Evolutionary conservation across 148 eudicot genomes (phyloP).

Genomic region (Cornus suecica): DNA sequence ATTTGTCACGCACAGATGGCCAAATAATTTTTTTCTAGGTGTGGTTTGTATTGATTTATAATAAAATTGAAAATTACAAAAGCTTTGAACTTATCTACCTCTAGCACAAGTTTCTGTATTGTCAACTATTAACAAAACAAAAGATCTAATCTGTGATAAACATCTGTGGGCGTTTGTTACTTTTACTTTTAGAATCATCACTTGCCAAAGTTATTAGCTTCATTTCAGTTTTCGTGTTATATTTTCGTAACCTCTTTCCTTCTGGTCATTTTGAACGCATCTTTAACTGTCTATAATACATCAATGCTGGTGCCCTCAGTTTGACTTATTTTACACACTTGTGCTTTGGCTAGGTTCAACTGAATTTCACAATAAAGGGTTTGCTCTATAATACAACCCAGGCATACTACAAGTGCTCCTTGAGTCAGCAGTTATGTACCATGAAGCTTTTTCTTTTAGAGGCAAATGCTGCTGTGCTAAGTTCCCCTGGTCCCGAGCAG

Average conservation of each 20-base stretch:
- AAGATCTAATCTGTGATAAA: background rate
- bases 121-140: no score
- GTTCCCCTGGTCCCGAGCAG: slow-evolving; percentile 46
- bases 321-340: slow-evolving; percentile 1
- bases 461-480: slow-evolving; percentile 36
- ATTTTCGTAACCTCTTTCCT: no score
- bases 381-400: slow-evolving; percentile 35
- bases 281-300: no score
- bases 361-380: slow-evolving; percentile 51
- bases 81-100: background rate
- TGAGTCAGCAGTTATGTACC: slow-evolving; percentile 38
- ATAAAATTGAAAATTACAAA: background rate
- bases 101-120: background rate
- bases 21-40: no score
- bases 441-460: slow-evolving; percentile 37
- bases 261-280: no score
- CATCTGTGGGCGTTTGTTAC: background rate
- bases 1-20: background rate
- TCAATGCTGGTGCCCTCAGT: background rate
- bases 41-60: no score
- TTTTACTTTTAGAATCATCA: background rate
- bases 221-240: no score
- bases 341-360: slow-evolving; percentile 32
- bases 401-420: slow-evolving; percentile 42
- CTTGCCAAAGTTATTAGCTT: background rate